Base-by-base conservation (phyloP, 495 filamentous ascomycete species). In the Patellaria atrata region DNA sequence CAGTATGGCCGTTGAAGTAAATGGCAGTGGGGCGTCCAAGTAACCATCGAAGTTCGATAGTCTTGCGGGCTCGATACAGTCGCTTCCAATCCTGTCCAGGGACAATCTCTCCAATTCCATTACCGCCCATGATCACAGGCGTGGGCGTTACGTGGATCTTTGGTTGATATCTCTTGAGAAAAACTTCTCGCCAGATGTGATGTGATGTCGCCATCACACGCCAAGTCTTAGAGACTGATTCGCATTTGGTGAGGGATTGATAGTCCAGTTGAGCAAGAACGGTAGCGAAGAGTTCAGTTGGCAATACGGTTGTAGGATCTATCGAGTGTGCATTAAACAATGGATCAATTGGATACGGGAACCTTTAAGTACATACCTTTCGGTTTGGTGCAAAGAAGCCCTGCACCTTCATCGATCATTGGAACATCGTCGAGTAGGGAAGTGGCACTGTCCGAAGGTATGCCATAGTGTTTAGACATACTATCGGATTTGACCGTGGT, bases 1-100 rank as follows among this genome's bases (percentile, higher is more conserved):
- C 89, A 8, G 70, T 70, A 49, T 97, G 89, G 1, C 91, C 89
- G 49, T 87, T 79, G 12, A 96, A 63, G 53, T 92, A 94, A 33
- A 91, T 77, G 0, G 82, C 75, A 26, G 73, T 77, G 16, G 81
- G 79, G 34, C 74, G 69, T 40, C 81, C 79, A 26, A 73, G 57
- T 41, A 70, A 71, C 89, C 89, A 97, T 30, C 78, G 73, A 30
- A 66, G 60, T 35, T 85, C 75, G 18, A 97, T 66, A 36, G 77
- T 67, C 30, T 72, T 66, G 31, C 80, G 75, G 24, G 77, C 77
- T 41, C 71, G 59, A 54, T 81, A 91, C 58, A 93, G 80, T 35
- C 71, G 67, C 61, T 84, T 84, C 87, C 87, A 97, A 49, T 93
- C 69, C 35, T 75, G 71, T 5, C 33, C 42, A 0, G 46, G 46